Evolutionary conservation across 2,329 filamentous ascomycete genomes (phyloP).

Genomic region (Ceratocystis destructans): DNA sequence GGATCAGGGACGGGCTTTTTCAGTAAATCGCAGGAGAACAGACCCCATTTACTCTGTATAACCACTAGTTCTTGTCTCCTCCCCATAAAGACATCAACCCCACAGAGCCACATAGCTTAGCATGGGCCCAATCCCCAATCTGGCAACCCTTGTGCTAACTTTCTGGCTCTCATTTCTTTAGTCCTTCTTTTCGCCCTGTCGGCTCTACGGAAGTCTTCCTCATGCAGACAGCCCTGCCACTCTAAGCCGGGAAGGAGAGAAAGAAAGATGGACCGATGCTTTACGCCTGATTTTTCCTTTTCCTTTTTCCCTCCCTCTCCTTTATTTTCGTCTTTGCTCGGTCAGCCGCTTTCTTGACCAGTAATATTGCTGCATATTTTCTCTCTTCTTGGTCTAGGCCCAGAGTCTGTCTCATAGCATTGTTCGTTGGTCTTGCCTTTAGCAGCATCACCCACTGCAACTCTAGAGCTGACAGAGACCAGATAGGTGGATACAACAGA

Average conservation of each 20-base stretch:
- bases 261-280: not conserved
- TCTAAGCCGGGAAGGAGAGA: not conserved
- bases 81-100: not conserved
- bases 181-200: not conserved
- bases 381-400: constrained; percentile 2
- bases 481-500: too few relatives aligned
- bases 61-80: not conserved
- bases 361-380: constrained; percentile 2
- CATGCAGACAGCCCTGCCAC: not conserved
- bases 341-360: constrained; percentile 1
- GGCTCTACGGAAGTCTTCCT: constrained; percentile 13
- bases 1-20: not conserved
- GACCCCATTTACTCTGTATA: not conserved
- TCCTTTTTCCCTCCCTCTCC: not conserved
- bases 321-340: not conserved
- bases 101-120: not conserved
- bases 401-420: not conserved
- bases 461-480: too few relatives aligned
- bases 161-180: not conserved
- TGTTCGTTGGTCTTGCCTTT: not conserved
- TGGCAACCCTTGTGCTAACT: not conserved
- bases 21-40: too few relatives aligned
- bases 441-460: not conserved
- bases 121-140: not conserved
- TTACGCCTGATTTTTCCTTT: not conserved